Evolutionary conservation across 2,329 filamentous ascomycete genomes (phyloP), one percentile per base, ranked within the genome.

Genomic region (Grosmannia serpens): DNA sequence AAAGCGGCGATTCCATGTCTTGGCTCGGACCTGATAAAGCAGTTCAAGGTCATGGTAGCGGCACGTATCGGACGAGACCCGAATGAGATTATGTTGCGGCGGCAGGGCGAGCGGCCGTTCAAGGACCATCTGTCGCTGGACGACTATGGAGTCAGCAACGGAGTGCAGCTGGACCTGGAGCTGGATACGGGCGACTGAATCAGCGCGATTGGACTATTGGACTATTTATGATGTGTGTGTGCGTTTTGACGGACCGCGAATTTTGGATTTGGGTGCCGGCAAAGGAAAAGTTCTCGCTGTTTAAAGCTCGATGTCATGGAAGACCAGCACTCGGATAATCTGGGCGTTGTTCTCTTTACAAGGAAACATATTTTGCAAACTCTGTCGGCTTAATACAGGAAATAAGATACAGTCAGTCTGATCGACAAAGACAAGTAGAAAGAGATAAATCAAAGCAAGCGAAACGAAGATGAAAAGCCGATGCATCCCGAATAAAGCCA

Each of bases 71-170:
- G 92, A 2, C 83, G 92, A 41, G 86, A 95, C 65, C 87, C 91
- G 51, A 88, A 92, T 68, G 90, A 96, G 74, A 96, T 97, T 63
- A 78, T 96, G 74, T 73, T 97, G 60, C 94, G 95, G 77, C 79
- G 92, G 64, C 92, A 97, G 73, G 89, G 91, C 15, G 90, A 96
- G 74, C 75, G 91, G 63, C 91, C 92, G 27, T 96, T 97, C 71
- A 96, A 96, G 76, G 91, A 97, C 69, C 82, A 87, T 65, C 79
- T 96, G 61, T 91, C 85, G 38, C 72, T 96, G 65, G 89, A 89
- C 67, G 92, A 97, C 74, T 97, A 96, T 72, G 90, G 89, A n/a
- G 85, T 97, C 59, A 90, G 87, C 66, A 94, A 94, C 73, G 92
- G 92, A 11, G 91, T 96, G 68, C 81, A 84, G 72, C 70, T 84